Conservation (phyloP, 2,329 filamentous ascomycete species). For the Rosellinia necatrix region DNA sequence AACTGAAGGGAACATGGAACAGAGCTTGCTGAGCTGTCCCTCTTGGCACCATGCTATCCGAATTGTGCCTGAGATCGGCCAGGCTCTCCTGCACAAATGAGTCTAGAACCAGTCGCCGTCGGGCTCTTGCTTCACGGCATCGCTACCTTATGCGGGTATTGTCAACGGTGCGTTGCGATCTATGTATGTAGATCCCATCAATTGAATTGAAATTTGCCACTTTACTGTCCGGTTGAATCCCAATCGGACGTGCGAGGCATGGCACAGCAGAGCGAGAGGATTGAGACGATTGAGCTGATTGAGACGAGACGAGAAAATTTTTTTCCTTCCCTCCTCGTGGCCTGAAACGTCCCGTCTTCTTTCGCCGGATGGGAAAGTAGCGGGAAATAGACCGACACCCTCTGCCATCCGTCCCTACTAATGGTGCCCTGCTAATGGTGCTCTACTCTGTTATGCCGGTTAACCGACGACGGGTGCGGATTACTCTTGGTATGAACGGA, state of each 20-base stretch:
- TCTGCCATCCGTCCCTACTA: background rate
- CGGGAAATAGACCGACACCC: constrained; percentile 22
- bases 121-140: constrained; percentile 18
- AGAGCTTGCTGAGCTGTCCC: constrained; percentile 18
- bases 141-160: constrained; percentile 23
- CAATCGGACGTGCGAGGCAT: constrained; percentile 7
- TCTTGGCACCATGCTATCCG: constrained; percentile 22
- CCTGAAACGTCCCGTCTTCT: constrained; percentile 35
- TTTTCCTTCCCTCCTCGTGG: constrained; percentile 14
- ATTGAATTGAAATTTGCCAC: constrained; percentile 24
- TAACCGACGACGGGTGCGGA: background rate
- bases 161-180: constrained; percentile 6
- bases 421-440: background rate
- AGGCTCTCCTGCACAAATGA: constrained; percentile 2
- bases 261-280: constrained; percentile 6
- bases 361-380: constrained; percentile 20
- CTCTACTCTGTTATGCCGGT: background rate
- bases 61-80: constrained; percentile 19
- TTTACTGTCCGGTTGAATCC: constrained; percentile 20
- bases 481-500: constrained; percentile 1
- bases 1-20: background rate
- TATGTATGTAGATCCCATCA: constrained; percentile 3
- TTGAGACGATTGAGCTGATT: too few species aligned
- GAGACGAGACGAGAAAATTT: constrained; percentile 29
- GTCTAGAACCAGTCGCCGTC: constrained; percentile 18